These are phyloP conservation scores for Adenanthera pavonina DNA, from an alignment of 306 rosid species.

Conservation along the genomic window DNA sequence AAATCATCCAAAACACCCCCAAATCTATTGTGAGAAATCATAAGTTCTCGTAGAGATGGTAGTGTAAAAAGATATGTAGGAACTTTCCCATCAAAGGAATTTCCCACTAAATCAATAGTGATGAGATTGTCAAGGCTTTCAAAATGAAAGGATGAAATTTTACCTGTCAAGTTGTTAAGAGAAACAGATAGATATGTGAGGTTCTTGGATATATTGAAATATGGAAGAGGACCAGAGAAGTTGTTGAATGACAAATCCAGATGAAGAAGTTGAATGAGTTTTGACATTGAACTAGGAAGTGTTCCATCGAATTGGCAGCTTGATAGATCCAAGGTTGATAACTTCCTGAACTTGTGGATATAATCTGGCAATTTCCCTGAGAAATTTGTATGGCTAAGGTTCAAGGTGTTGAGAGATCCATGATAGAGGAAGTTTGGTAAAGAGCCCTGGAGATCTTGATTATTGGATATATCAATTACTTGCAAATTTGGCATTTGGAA, in stretches of 20 bases:
- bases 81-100: slow-evolving; percentile 36
- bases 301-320: slow-evolving; percentile 34
- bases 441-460: slow-evolving; percentile 33
- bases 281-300: slow-evolving; percentile 31
- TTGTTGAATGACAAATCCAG: slow-evolving; percentile 40
- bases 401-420: slow-evolving; percentile 30
- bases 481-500: slow-evolving; percentile 30
- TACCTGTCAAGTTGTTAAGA: slow-evolving; percentile 27
- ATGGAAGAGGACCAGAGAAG: slow-evolving; percentile 38
- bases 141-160: slow-evolving; percentile 19
- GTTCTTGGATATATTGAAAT: slow-evolving; percentile 11
- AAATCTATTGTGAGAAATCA: slow-evolving; percentile 37
- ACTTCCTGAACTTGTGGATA: slow-evolving; percentile 26
- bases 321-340: slow-evolving; percentile 41
- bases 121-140: slow-evolving; percentile 24
- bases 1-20: slow-evolving; percentile 31
- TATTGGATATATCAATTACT: slow-evolving; percentile 36
- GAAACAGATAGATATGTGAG: slow-evolving; percentile 34
- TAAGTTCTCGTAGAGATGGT: slow-evolving; percentile 32
- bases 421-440: slow-evolving; percentile 38
- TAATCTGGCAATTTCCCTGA: slow-evolving; percentile 37
- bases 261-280: slow-evolving; percentile 34
- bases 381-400: slow-evolving; percentile 33
- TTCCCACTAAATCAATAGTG: not conserved
- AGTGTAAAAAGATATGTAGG: slow-evolving; percentile 21